Base-by-base conservation (phyloP, 2,329 filamentous ascomycete genomes). In the Botryotinia calthae region DNA sequence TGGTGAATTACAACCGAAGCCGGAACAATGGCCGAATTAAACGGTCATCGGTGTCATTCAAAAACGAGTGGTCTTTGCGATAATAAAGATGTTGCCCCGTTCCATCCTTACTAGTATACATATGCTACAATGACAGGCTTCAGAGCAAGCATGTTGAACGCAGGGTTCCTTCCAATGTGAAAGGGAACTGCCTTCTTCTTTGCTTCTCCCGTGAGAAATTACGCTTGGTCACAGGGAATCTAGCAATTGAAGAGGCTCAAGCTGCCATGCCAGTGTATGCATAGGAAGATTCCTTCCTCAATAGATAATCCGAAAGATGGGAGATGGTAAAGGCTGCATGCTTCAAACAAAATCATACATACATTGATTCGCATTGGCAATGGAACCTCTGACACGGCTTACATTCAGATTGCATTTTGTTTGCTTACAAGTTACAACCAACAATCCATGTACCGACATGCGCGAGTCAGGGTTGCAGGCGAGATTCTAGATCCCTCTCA, bases 141-240 rank as follows among this genome's bases (percentile, higher is more conserved):
- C 70, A 76, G 42, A 14, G 44, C 68, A 62, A 70, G 68, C 68
- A 63, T 63, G 44, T 61, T 73, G 70, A 56, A 76, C 72, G 74
- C 75, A 77, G 72, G 75, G 75, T 74, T 75, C 74, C 74, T 75
- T 74, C 73, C 73, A 75, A 70, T 71, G 71, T 72, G 51, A 67
- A 73, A 73, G 62, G 70, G 71, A 70, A 61, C 56, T 22, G 37
- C 63, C n/a, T 46, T 58, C 42, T 70, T 25, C 37, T 56, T 9
- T 69, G 12, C 56, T 34, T 61, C 54, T 63, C 40, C n/a, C 16
- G 61, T 63, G 37, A n/a, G 61, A 63, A 63, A 14, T 56, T 31
- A 28, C 51, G 37, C 37, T 63, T 61, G 58, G 58, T 40, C 37
- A 42, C 34, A 62, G 34, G 34, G 56, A 42, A 62, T 40, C 34